Base-by-base conservation (phyloP, 1,284 basidiomycete genomes). In the Ustilago shanxiensis region DNA sequence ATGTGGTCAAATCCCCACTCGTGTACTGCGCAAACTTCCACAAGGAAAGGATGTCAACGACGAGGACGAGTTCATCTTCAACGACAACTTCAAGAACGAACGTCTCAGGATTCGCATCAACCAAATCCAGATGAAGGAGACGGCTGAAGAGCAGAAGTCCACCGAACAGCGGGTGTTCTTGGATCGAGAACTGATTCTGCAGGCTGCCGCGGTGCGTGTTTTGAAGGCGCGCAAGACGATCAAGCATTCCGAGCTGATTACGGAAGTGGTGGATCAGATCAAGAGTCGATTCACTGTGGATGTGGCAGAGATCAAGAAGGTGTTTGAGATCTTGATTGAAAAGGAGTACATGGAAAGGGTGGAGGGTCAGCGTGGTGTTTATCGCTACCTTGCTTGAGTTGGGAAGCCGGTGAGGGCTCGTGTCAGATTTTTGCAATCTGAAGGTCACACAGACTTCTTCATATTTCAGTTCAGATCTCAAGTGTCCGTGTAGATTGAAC, bases 111-210 rank as follows among this genome's bases (percentile, higher is more conserved):
- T 99, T 53, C 93, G 94, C 86, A 96, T 99, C 88, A 98, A 96
- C 84, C 94, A 95, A 58, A 97, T 99, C 72, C 96, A 98, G 87
- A 92, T 92, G 52, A 95, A 95, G 84, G 93, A 95, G 80, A 92
- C 93, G 67, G 93, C 90, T 35, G 95, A 98, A 85, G 96, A 98
- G 87, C 91, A 92, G 28, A 90, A 90, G 76, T 90, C 91, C 73
- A 96, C 94, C 9, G 93, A 94, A 81, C 90, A 89, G 18, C 90
- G 92, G 45, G 94, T 98, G 47, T 92, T 95, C 69, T 90, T 92
- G 39, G 95, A 98, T 86, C 91, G 96, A 66, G 92, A 93, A 70
- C 90, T 92, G 71, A 91, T 92, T 58, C 88, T 98, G 28, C 95
- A 98, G 79, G 95, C 95, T 0, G 95, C 95, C 7, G 95, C 98